Percentiles rank a stretch among this genome's conserved stretches.
phyloP scores from a whole-genome alignment of 495 filamentous ascomycete genomes.

The Cercophora newfieldiana region DNA sequence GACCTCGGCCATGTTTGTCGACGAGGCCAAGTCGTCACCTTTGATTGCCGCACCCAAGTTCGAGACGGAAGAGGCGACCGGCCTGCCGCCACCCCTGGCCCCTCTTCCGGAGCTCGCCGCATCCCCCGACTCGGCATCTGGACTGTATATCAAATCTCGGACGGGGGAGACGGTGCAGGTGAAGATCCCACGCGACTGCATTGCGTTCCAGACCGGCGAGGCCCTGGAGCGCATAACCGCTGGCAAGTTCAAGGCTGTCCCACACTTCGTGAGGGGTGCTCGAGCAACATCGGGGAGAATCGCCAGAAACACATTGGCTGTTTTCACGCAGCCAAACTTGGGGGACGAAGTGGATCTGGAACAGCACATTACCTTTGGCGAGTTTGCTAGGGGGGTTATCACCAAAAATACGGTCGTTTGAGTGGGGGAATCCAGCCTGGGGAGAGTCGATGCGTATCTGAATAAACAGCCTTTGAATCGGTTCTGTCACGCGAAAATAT shows the following conservation, averaged over 20 bases:
- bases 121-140: slow-evolving; percentile 79
- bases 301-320: slow-evolving; percentile 90
- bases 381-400: slow-evolving; percentile 84
- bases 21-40: slow-evolving; percentile 62
- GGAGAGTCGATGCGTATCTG: not conserved
- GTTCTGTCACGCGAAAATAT: too few species aligned
- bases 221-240: slow-evolving; percentile 84
- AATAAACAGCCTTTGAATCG: not conserved
- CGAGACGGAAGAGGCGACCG: slow-evolving; percentile 20
- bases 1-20: slow-evolving; percentile 93
- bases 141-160: slow-evolving; percentile 89
- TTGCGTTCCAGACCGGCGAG: slow-evolving; percentile 96
- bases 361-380: slow-evolving; percentile 73
- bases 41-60: slow-evolving; percentile 36
- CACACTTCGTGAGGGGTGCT: slow-evolving; percentile 88
- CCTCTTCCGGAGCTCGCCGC: slow-evolving; percentile 66
- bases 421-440: not conserved
- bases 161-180: slow-evolving; percentile 78
- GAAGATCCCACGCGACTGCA: slow-evolving; percentile 82
- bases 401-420: slow-evolving; percentile 67
- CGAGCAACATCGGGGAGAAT: slow-evolving; percentile 52
- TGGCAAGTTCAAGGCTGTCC: slow-evolving; percentile 89
- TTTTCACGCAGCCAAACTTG: slow-evolving; percentile 96
- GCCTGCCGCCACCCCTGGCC: slow-evolving; percentile 34
- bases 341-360: slow-evolving; percentile 78